A percentile compares a stretch with the other conserved stretches of the same genome.
Conservation (phyloP, 768 basidiomycete species). For the Auricularia auricula-judae region DNA sequence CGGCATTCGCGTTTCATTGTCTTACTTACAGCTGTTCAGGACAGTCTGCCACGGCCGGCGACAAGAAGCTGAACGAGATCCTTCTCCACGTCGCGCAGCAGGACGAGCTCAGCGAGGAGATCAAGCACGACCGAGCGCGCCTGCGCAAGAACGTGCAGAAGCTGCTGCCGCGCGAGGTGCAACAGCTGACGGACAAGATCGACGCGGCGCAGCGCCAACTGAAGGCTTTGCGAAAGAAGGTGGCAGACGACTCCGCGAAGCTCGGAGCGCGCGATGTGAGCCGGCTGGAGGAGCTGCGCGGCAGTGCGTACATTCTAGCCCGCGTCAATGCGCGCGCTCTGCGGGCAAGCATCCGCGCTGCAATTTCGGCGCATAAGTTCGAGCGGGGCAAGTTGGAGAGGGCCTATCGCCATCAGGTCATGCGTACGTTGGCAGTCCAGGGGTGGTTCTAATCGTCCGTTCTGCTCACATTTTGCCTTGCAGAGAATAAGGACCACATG, state of each 20-base stretch:
- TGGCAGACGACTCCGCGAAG: neutral
- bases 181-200: neutral
- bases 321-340: neutral
- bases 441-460: too few relatives aligned
- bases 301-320: neutral
- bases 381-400: neutral
- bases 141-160: neutral
- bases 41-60: neutral
- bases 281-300: neutral
- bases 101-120: neutral
- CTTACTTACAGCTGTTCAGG: neutral
- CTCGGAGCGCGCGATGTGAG: neutral
- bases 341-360: neutral
- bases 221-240: neutral
- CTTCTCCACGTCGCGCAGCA: neutral
- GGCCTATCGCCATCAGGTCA: neutral
- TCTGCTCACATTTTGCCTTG: neutral
- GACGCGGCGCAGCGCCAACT: neutral
- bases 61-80: neutral
- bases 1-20: too few relatives aligned
- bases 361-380: neutral
- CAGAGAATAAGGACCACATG: neutral
- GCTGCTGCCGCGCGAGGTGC: neutral
- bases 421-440: neutral
- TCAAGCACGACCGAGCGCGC: neutral